Base-by-base conservation (phyloP, 129 eudicot genomes). In the Kitagawia praeruptora region DNA sequence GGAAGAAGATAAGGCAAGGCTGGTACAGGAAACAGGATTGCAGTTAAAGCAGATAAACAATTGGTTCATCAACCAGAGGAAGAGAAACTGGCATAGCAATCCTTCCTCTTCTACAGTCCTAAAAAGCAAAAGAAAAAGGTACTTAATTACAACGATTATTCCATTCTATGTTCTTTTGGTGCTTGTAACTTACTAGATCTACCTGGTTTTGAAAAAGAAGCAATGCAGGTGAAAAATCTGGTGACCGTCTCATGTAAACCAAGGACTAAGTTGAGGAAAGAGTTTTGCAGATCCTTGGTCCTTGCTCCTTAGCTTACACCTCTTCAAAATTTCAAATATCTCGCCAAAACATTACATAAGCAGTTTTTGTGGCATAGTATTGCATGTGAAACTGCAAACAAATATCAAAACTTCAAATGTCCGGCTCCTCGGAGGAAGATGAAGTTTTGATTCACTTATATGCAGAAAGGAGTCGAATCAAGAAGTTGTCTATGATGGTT, bases 11-110 rank as follows among this genome's bases (percentile, higher is more conserved):
- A 77, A 77, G 47, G 70, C 53, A 53, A 51, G 79, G 51, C 70
- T 76, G 79, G 66, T 76, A 23, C 79, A 76, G 70, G 79, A 76
- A 76, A 76, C 79, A 31, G 79, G 79, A 49, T 76, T 76, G 67
- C 67, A 76, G 12, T 76, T 76, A 23, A 76, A 76, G 79, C 79
- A 76, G 39, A 76, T 76, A 75, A 75, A 75, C 61, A 75, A 75
- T 75, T 75, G 77, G 77, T 75, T 75, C 61, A 75, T 75, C 77
- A 49, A 76, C 70, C 79, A 76, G 70, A 77, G 80, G 38, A 77
- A 77, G 53, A 77, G 80, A 18, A 77, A 77, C 71, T 77, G 80
- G 80, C 80, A 77, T 25, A 41, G 80, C 44, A 77, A 77, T 54
- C 80, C 80, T 58, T 77, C 80, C 44, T 54, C 80, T 39, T 77